Percentiles rank a stretch among this genome's conserved stretches.
Conservation (phyloP, 2,329 filamentous ascomycete genomes). For the Verticillium klebahnii region DNA sequence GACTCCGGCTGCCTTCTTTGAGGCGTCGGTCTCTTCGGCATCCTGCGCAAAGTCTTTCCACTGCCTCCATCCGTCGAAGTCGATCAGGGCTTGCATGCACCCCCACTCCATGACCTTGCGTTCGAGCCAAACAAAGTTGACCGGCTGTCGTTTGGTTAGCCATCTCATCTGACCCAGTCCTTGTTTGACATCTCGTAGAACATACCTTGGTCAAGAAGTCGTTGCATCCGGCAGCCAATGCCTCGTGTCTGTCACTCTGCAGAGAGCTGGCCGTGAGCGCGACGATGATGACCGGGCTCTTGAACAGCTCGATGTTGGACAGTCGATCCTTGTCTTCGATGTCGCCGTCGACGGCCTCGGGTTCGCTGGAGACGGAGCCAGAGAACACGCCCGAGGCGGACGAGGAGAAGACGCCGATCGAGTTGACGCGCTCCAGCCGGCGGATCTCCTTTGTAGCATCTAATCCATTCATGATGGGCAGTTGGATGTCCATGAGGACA, state of each 20-base stretch:
- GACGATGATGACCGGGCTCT: constrained; percentile 96
- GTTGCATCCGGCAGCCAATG: constrained; percentile 91
- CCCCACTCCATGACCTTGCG: constrained; percentile 99
- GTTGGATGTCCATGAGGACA: constrained; percentile 97
- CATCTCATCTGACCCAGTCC: constrained; percentile 14
- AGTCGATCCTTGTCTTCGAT: constrained; percentile 64
- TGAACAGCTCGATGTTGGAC: constrained; percentile 69
- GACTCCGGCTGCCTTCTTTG: constrained; percentile 31
- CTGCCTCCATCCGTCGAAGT: constrained; percentile 95
- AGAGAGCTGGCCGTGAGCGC: constrained; percentile 90
- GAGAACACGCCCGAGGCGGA: constrained; percentile 35
- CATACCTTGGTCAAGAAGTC: constrained; percentile 95
- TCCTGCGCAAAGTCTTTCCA: constrained; percentile 79
- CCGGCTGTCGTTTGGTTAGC: constrained; percentile 56
- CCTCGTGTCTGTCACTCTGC: constrained; percentile 93
- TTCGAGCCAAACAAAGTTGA: constrained; percentile 96
- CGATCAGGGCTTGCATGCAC: constrained; percentile 98
- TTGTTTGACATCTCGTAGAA: constrained; percentile 1
- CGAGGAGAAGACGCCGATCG: constrained; percentile 86
- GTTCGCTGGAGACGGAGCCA: constrained; percentile 41
- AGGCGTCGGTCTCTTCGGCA: constrained; percentile 33
- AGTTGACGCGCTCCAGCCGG: constrained; percentile 81
- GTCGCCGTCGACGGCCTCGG: constrained; percentile 37
- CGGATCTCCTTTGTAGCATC: constrained; percentile 95
- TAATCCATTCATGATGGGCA: constrained; percentile 93